Evolutionary conservation across 108 stramenopile species (phyloP), one percentile per base, ranked within the genome.

Genomic region (Pseudonitzschia pungens): DNA sequence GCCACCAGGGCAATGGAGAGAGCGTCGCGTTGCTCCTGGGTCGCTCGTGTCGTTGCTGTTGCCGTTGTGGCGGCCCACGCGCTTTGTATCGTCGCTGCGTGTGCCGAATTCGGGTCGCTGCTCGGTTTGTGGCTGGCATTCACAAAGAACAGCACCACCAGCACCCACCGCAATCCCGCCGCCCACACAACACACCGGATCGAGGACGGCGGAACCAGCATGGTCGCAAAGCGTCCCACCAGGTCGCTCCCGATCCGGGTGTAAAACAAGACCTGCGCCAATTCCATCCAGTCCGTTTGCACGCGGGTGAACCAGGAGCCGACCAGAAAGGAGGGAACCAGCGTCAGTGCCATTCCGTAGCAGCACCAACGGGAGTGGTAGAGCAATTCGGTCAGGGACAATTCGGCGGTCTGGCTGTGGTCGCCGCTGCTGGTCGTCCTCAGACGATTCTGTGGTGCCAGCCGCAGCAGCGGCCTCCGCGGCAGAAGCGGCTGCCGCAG

Each of bases 281-380:
- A 54, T 14, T 18, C 51, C 44, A 77, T 65, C 64, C 80, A 58
- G 15, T 75, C 55, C 16, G 73, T 81, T 42, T 72, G 53, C 20
- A 84, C 80, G 33, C 70, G 48, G 12, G 73, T 84, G 60, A 84
- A 79, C 77, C 80, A 84, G 0, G 80, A 81, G 14, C 70, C 84
- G 26, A 84, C 84, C 14, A 75, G 50, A 67, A 84, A 76, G 26
- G 79, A 81, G 10, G 83, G 69, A 16, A 67, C 50, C 15, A 84
- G 53, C 0, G 80, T 81, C 1, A 77, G 41, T 27, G 77, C 52
- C 42, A 83, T 52, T 21, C 66, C 66, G 16, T 57, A 58, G 53
- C 76, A 77, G n/a, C 58, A 58, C n/a, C n/a, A 22, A 1, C 59
- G 53, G 21, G 68, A 52, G 22, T 45, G 21, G 29, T 57, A 24